phyloP scores from a whole-genome alignment of 1,139 yeast genomes.

The Pichia sp. region DNA sequence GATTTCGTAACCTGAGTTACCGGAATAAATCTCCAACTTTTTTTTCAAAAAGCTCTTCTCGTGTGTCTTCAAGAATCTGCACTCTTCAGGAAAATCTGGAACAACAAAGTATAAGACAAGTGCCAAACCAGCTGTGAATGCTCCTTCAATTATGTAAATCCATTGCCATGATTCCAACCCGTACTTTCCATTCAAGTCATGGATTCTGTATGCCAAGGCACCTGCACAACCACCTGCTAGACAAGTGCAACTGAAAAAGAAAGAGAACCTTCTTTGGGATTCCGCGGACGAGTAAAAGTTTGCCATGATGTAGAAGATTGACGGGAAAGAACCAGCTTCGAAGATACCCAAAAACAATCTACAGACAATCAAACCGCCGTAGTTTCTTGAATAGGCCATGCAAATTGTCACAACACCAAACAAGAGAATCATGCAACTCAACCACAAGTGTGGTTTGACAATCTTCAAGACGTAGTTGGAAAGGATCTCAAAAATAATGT shows the following conservation, averaged over 20 bases:
- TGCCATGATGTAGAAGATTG: slow-evolving; percentile 63
- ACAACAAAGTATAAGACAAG: slow-evolving; percentile 57
- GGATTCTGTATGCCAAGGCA: slow-evolving; percentile 61
- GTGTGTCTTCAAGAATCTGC: slow-evolving; percentile 45
- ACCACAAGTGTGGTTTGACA: slow-evolving; percentile 64
- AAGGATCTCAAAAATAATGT: slow-evolving; percentile 60
- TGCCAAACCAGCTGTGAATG: slow-evolving; percentile 61
- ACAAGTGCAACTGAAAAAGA: slow-evolving; percentile 67
- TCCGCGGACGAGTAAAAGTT: slow-evolving; percentile 55
- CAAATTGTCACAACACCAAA: slow-evolving; percentile 65
- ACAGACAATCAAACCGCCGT: slow-evolving; percentile 56
- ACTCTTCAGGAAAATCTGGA: slow-evolving; percentile 70
- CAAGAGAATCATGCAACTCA: slow-evolving; percentile 48
- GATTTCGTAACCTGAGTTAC: slow-evolving; percentile 53
- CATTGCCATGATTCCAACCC: slow-evolving; percentile 63
- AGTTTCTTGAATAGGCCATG: slow-evolving; percentile 58
- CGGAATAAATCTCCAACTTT: slow-evolving; percentile 51
- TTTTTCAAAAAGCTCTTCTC: slow-evolving; percentile 50
- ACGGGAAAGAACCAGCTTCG: slow-evolving; percentile 71
- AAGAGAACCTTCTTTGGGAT: slow-evolving; percentile 65
- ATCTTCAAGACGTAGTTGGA: slow-evolving; percentile 61
- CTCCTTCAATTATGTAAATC: slow-evolving; percentile 72
- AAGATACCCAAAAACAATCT: slow-evolving; percentile 61
- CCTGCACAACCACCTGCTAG: slow-evolving; percentile 85
- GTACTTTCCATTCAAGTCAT: slow-evolving; percentile 47